These are phyloP conservation scores for Euphorbia peplus DNA, from an alignment of 345 rosid species.

Conservation along the genomic window DNA sequence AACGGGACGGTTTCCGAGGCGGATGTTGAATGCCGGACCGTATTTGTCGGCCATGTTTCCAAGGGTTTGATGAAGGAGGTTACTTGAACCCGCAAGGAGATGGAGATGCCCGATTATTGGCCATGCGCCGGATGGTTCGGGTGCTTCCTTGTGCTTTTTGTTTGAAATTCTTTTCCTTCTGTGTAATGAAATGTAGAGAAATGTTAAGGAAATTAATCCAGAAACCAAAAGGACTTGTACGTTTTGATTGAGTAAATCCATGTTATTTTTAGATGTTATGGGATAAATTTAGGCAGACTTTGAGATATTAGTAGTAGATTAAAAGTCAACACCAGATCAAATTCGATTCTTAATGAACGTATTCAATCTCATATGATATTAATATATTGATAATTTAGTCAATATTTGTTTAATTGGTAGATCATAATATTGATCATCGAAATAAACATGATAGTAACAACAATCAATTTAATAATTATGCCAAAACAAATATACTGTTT, in stretches of 20 bases:
- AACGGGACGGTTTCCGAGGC: constrained; percentile 22
- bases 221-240: background rate
- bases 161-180: background rate
- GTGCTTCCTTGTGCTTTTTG: background rate
- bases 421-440: background rate
- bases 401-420: background rate
- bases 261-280: background rate
- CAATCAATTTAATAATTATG: background rate
- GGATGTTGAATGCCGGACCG: constrained; percentile 29
- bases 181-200: background rate
- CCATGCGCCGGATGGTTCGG: constrained; percentile 21
- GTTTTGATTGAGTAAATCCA: background rate
- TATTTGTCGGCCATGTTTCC: constrained; percentile 27
- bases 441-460: background rate
- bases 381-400: too few relatives aligned
- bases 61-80: constrained; percentile 12
- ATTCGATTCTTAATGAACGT: background rate
- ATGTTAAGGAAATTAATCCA: background rate
- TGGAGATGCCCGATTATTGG: constrained; percentile 38
- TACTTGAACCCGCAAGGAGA: constrained; percentile 17
- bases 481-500: too few relatives aligned
- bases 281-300: background rate
- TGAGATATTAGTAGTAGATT: background rate
- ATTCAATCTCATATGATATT: too few relatives aligned
- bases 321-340: background rate